These are phyloP conservation scores for Gracilaria caudata DNA, from an alignment of 23 red algal species.

Conservation along the genomic window DNA sequence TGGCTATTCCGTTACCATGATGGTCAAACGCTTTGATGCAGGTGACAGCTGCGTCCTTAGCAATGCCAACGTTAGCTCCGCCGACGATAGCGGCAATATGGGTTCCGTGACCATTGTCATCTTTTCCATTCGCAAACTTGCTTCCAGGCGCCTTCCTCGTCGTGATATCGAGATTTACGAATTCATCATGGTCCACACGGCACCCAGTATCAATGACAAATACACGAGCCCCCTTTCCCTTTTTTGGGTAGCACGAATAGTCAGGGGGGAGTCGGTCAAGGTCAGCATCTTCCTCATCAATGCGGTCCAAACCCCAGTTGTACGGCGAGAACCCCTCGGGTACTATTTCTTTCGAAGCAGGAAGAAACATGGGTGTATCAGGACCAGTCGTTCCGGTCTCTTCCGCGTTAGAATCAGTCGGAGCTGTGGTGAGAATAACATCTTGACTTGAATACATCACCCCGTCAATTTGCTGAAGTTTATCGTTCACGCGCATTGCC, in stretches of 20 bases:
- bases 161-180: constrained; percentile 28
- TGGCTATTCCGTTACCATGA: constrained; percentile 39
- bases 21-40: constrained; percentile 55
- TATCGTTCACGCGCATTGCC: constrained; percentile 34
- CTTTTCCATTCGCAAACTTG: constrained; percentile 14
- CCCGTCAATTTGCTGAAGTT: constrained; percentile 29
- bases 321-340: constrained; percentile 35
- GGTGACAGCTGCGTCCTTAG: constrained; percentile 32
- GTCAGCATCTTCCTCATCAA: constrained; percentile 31
- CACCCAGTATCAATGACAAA: constrained; percentile 72
- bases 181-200: constrained; percentile 44
- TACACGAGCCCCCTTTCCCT: constrained; percentile 49
- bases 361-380: constrained; percentile 32
- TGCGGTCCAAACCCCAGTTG: constrained; percentile 71
- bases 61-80: constrained; percentile 47
- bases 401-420: constrained; percentile 16
- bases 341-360: constrained; percentile 1
- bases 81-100: constrained; percentile 51
- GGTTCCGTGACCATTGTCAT: constrained; percentile 66
- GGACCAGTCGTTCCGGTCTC: background rate
- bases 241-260: constrained; percentile 61
- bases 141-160: constrained; percentile 59
- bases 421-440: constrained; percentile 31
- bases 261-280: constrained; percentile 31
- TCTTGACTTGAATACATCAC: constrained; percentile 21